Evolutionary conservation across 2,329 filamentous ascomycete species (phyloP).

Genomic region (Elsinoe batatas): DNA sequence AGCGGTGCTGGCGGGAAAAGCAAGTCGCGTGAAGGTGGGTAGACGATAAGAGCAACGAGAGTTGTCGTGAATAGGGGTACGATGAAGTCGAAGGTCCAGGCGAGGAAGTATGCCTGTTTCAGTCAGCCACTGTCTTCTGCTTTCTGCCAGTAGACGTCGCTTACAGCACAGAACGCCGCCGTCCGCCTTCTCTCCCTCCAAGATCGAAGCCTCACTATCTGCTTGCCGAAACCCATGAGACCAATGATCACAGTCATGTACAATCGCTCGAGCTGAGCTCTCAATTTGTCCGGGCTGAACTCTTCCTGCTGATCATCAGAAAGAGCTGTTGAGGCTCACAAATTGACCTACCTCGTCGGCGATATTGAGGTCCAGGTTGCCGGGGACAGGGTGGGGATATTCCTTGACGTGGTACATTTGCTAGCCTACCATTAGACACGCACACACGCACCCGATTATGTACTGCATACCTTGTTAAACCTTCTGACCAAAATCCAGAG

Average conservation of each 20-base stretch:
- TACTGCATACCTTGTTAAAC: conserved; percentile 55
- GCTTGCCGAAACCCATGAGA: conserved; percentile 57
- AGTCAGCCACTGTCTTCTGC: conserved; percentile 3
- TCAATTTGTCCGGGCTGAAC: conserved; percentile 74
- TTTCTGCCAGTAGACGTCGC: conserved; percentile 12
- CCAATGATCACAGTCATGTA: conserved; percentile 71
- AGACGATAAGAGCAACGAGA: conserved; percentile 55
- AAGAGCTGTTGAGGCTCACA: too few species aligned
- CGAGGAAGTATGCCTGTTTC: conserved; percentile 43
- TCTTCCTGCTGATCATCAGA: conserved; percentile 43
- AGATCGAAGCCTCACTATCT: conserved; percentile 64
- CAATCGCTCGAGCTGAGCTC: conserved; percentile 65
- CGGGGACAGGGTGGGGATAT: conserved; percentile 49
- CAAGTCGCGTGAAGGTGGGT: conserved; percentile 49
- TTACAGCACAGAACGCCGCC: conserved; percentile 51
- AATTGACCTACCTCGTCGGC: conserved; percentile 47
- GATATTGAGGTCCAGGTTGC: conserved; percentile 67
- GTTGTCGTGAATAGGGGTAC: conserved; percentile 50
- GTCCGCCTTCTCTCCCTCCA: conserved; percentile 68
- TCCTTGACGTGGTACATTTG: conserved; percentile 65
- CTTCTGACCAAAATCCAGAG: conserved; percentile 61
- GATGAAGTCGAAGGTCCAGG: conserved; percentile 66
- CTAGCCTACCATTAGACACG: conserved; percentile 24
- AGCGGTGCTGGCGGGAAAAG: conserved; percentile 72
- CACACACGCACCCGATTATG: not conserved